phyloP scores from a whole-genome alignment of 1,139 yeast species.

The Starmera stellimalicola region DNA sequence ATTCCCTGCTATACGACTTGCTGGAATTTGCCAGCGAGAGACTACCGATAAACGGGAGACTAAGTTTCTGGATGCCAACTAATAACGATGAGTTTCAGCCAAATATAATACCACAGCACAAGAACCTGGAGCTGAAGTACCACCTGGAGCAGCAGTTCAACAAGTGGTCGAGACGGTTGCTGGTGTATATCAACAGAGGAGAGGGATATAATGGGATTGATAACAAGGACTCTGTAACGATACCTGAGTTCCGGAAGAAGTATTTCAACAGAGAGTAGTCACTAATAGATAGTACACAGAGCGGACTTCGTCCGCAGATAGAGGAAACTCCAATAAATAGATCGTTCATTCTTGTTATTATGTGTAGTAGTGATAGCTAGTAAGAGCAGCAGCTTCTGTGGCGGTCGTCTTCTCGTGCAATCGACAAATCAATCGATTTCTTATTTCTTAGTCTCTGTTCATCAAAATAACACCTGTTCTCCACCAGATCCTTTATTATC shows the following conservation, averaged over 20 bases:
- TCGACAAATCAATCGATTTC: conserved; percentile 18
- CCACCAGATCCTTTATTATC: conserved; percentile 17
- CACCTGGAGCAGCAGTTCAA: conserved; percentile 82
- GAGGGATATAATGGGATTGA: conserved; percentile 41
- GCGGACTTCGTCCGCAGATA: too few species aligned
- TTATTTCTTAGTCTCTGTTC: conserved; percentile 16
- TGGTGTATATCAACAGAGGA: conserved; percentile 71
- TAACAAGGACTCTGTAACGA: conserved; percentile 21
- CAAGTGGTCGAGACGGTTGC: conserved; percentile 83
- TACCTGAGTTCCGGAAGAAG: conserved; percentile 63
- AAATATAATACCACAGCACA: conserved; percentile 72
- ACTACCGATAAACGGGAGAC: conserved; percentile 64
- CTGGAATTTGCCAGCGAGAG: conserved; percentile 63
- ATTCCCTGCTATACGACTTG: conserved; percentile 66
- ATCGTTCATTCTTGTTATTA: too few species aligned
- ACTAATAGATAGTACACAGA: too few species aligned
- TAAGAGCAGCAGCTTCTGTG: conserved; percentile 17
- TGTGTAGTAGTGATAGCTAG: too few species aligned
- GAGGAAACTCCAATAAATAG: too few species aligned
- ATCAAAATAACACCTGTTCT: conserved; percentile 19
- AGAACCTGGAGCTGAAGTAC: conserved; percentile 57
- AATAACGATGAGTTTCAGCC: conserved; percentile 78
- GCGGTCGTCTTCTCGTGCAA: conserved; percentile 14
- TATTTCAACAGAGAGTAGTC: conserved; percentile 37
- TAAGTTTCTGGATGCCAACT: conserved; percentile 98